Base-by-base conservation (phyloP, 441 rosid species). In the Sinapis alba region DNA sequence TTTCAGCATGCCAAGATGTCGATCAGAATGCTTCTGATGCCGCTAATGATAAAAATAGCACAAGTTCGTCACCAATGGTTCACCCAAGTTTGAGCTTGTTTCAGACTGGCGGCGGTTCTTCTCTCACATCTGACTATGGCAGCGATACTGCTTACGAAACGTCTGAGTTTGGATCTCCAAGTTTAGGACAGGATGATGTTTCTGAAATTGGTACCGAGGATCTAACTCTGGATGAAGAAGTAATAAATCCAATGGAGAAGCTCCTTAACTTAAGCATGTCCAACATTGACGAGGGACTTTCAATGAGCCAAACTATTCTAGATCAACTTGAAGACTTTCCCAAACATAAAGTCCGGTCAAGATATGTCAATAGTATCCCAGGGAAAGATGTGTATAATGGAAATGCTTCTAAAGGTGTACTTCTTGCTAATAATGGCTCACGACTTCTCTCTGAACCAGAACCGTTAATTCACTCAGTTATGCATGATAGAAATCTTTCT, bases 81-180 rank as follows among this genome's bases (percentile, higher is more conserved):
- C 85, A 81, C 71, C 72, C 84, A 66, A 57, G 74, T 74, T 84
- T 89, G 76, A 86, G 89, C 76, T 69, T 82, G 62, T 87, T 90
- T 71, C 83, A 67, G 43, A 67, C 82, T 80, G 83, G 83, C 45
- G 92, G 87, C 18, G 74, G 88, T 85, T 89, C 89, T 69, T 93
- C 98, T 24, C 68, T 90, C 36, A 74, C 89, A 66, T 96, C 99
- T 32, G 99, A 96, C 81, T 87, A 86, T 86, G 98, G 98, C 41
- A 92, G 97, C 76, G 98, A 96, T 76, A 88, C 94, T 76, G 92
- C 89, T 76, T 90, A 91, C 84, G 98, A 94, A 80, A 84, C 95
- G 51, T 94, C 98, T 82, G 99, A 92, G 72, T 54, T 88, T 79
- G 97, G 98, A 79, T 85, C 96, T 23, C 97, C 98, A 58, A 84